phyloP scores from a whole-genome alignment of 306 rosid genomes.

The Oemleria cerasiformis region DNA sequence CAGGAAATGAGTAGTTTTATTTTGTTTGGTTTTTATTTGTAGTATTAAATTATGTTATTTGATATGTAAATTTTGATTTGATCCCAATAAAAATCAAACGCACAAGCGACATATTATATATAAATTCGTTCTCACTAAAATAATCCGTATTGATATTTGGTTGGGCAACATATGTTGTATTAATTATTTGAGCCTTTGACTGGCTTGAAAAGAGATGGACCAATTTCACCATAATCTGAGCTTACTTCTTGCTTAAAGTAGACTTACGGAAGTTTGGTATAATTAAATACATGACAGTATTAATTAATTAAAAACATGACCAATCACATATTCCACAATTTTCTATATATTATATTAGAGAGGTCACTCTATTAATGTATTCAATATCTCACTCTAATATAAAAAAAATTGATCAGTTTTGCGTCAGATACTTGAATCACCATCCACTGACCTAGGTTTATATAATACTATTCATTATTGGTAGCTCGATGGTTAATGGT shows the following conservation, averaged over 20 bases:
- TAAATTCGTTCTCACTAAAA: no score
- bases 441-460: slow-evolving; percentile 23
- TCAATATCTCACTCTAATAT: slow-evolving; percentile 1
- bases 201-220: slow-evolving; percentile 1
- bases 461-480: neutral
- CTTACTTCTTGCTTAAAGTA: neutral
- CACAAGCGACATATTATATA: no score
- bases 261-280: slow-evolving; percentile 2
- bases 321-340: neutral
- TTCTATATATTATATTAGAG: neutral
- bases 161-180: neutral
- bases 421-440: slow-evolving; percentile 14
- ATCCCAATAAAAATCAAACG: no score
- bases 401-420: neutral
- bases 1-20: no score
- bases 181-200: slow-evolving; percentile 17
- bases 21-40: no score
- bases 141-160: neutral
- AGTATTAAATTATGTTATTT: no score
- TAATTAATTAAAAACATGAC: neutral
- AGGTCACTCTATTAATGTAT: slow-evolving; percentile 10
- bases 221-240: neutral
- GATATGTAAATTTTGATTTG: no score
- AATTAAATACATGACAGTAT: neutral
- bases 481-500: no score